Conservation (phyloP, 192 early-diverging fungal species). For the Umbelopsis sp. region DNA sequence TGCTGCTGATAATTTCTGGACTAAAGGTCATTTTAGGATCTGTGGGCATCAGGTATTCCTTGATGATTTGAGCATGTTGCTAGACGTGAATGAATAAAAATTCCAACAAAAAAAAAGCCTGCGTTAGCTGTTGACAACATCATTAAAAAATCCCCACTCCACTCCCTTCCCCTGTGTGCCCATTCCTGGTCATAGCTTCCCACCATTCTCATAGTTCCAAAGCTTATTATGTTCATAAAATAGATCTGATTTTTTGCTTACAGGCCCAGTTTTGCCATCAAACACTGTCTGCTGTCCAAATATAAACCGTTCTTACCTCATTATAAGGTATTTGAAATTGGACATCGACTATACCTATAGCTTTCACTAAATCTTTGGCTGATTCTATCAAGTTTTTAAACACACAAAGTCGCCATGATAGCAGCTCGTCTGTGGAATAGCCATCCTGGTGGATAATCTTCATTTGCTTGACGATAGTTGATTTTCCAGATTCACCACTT, state of each 20-base stretch:
- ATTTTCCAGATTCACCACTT: conserved; percentile 90
- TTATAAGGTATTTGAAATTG: not conserved
- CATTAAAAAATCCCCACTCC: not conserved
- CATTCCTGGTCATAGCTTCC: no score
- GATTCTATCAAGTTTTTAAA: conserved; percentile 85
- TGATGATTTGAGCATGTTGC: not conserved
- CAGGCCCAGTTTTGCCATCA: not conserved
- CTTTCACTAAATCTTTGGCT: conserved; percentile 68
- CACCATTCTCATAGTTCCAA: no score
- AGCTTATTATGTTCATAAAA: no score
- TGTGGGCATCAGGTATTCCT: conserved; percentile 5
- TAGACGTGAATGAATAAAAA: not conserved
- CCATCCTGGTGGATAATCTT: conserved; percentile 93
- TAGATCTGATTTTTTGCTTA: no score
- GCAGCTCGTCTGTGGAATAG: conserved; percentile 79
- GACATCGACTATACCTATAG: not conserved
- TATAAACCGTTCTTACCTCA: not conserved
- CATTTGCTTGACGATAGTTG: conserved; percentile 96
- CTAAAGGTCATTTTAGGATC: conserved; percentile 37
- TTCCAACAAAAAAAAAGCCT: not conserved
- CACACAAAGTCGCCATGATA: conserved; percentile 72
- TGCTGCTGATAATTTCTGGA: conserved; percentile 57
- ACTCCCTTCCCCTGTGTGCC: no score
- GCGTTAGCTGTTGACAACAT: not conserved
- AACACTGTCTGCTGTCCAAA: not conserved